Base-by-base conservation (phyloP, 371 early-diverging fungal genomes). In the Zopfochytrium polystomum region DNA sequence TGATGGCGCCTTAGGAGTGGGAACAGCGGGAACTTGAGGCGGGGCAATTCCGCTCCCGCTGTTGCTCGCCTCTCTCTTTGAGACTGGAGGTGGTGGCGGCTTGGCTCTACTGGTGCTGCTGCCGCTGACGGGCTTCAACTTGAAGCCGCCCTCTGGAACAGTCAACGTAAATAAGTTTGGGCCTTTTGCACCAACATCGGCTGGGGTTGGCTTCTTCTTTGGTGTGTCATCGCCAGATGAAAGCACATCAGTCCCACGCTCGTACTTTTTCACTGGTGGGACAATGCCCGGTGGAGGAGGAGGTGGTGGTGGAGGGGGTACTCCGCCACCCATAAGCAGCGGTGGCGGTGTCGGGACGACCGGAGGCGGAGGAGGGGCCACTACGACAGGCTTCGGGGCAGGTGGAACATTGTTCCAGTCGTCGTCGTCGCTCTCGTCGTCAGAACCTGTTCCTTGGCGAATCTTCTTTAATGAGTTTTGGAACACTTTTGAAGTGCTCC, bases 241-340 rank as follows among this genome's bases (percentile, higher is more conserved):
- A n/a, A 29, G 31, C 13, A 45, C n/a, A 3, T 35, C 25, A 1
- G 53, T 46, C 23, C 62, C 60, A 27, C 64, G 33, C 33, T 59
- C 68, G 47, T 43, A 64, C 34, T 53, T 43, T 34, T 56, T 56
- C 26, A 60, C 64, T 18, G 70, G 66, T 4, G 58, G 48, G 2
- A 58, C 71, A 31, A 53, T 56, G 3, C 69, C 73, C 0, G 66
- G 57, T 3, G 71, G 70, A 2, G 71, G 71, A 26, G 72, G 76
- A 15, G 76, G 76, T 9, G 76, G 72, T 33, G 64, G 63, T 9
- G 70, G 70, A 20, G 70, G 63, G 2, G 70, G 70, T 3, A n/a
- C n/a, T n/a, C n/a, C n/a, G n/a, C n/a, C n/a, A n/a, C n/a, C n/a
- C n/a, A n/a, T n/a, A n/a, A n/a, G n/a, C n/a, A n/a, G n/a, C n/a